A percentile compares a stretch with the other conserved stretches of the same genome.
These are phyloP conservation scores for Apiotrichum porosum DNA, from an alignment of 1,284 basidiomycete species.

Conservation along the genomic window DNA sequence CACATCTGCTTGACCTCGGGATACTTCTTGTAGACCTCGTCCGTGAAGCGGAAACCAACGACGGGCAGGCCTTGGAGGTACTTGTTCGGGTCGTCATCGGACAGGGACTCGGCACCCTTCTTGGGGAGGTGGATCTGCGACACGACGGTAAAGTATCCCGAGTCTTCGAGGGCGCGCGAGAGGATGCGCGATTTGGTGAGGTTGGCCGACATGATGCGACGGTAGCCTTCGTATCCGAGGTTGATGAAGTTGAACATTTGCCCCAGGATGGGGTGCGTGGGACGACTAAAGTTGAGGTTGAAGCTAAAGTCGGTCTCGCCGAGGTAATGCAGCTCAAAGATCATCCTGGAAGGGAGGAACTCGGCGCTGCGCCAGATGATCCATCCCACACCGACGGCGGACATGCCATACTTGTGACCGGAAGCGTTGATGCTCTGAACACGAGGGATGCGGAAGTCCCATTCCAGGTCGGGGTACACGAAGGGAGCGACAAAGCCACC, in stretches of 20 bases:
- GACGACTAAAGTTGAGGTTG: constrained; percentile 91
- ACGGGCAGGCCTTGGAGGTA: constrained; percentile 68
- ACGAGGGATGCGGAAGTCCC: constrained; percentile 82
- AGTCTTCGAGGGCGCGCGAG: constrained; percentile 77
- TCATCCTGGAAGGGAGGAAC: constrained; percentile 76
- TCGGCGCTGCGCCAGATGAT: constrained; percentile 73
- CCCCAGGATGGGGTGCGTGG: constrained; percentile 70
- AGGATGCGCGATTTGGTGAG: constrained; percentile 79
- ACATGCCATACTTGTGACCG: constrained; percentile 83
- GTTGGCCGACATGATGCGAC: constrained; percentile 63
- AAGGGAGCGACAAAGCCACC: constrained; percentile 71
- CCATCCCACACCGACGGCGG: constrained; percentile 59
- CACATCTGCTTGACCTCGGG: constrained; percentile 79
- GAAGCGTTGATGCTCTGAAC: constrained; percentile 65
- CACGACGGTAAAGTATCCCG: constrained; percentile 62
- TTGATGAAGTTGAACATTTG: constrained; percentile 90
- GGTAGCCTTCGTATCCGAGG: constrained; percentile 73
- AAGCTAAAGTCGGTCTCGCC: constrained; percentile 62
- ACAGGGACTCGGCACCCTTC: constrained; percentile 11
- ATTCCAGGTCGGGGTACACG: constrained; percentile 61
- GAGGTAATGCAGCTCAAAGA: constrained; percentile 85
- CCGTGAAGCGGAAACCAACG: constrained; percentile 83
- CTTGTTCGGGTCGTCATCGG: constrained; percentile 29
- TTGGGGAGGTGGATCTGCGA: constrained; percentile 50
- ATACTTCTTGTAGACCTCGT: constrained; percentile 64